These are phyloP conservation scores for Fusarium citri DNA, from an alignment of 2,329 filamentous ascomycete genomes.

Conservation along the genomic window DNA sequence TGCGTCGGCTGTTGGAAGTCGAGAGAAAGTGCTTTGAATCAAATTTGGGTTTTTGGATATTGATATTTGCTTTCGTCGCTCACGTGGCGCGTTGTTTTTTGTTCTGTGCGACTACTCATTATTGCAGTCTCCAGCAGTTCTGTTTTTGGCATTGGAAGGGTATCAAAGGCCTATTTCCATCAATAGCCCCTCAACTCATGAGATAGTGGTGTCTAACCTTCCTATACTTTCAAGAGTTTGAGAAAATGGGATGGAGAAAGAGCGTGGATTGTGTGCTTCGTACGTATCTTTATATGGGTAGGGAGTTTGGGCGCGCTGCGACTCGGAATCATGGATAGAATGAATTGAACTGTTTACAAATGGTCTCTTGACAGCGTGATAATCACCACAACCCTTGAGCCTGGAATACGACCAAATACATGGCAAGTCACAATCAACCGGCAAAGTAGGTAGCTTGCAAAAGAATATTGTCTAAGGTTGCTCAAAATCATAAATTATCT, in stretches of 20 bases:
- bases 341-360: constrained; percentile 28
- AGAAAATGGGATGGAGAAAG: constrained; percentile 17
- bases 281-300: constrained; percentile 41
- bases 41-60: constrained; percentile 28
- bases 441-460: not conserved
- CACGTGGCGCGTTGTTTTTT: constrained; percentile 28
- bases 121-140: constrained; percentile 17
- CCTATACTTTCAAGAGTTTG: constrained; percentile 13
- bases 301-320: constrained; percentile 43
- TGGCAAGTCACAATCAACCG: not conserved
- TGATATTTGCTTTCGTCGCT: constrained; percentile 6
- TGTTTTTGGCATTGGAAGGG: constrained; percentile 23
- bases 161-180: constrained; percentile 1
- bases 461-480: constrained; percentile 11
- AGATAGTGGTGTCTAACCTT: not conserved
- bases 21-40: constrained; percentile 21
- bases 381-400: not conserved
- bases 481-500: constrained; percentile 38
- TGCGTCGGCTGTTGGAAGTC: not conserved
- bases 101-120: constrained; percentile 34
- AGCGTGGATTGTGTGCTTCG: constrained; percentile 29
- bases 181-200: not conserved
- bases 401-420: not conserved
- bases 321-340: constrained; percentile 41
- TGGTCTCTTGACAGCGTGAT: not conserved